These are phyloP conservation scores for Sechiopsis laciniata DNA, from an alignment of 306 rosid genomes.

Conservation along the genomic window DNA sequence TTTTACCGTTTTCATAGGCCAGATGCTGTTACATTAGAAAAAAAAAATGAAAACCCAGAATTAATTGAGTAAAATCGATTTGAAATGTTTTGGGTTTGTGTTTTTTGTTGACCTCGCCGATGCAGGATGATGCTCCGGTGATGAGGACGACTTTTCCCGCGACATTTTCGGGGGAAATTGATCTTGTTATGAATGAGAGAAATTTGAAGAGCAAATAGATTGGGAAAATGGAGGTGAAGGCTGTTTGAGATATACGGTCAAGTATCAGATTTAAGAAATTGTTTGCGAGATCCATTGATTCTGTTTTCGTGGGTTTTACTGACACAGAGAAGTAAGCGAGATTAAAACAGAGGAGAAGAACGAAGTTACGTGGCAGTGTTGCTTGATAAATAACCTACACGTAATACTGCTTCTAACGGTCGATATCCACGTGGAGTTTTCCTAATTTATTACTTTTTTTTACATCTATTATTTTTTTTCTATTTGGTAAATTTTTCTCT, in stretches of 20 bases:
- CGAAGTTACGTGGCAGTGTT: background rate
- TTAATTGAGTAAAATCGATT: background rate
- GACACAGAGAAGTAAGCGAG: no score
- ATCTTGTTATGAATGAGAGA: constrained; percentile 18
- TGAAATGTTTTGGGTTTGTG: background rate
- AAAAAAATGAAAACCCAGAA: background rate
- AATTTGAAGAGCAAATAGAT: constrained; percentile 30
- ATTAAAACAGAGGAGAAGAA: background rate
- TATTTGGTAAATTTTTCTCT: no score
- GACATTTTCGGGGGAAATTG: constrained; percentile 31
- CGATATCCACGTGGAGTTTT: no score
- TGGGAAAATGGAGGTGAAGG: constrained; percentile 25
- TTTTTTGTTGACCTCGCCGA: constrained; percentile 40
- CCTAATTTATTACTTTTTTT: no score
- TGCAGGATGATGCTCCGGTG: constrained; percentile 53
- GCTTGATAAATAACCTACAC: background rate
- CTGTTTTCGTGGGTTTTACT: background rate
- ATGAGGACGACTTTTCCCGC: constrained; percentile 56
- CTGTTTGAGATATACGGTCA: constrained; percentile 24
- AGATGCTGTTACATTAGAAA: constrained; percentile 31
- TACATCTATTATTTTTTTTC: no score
- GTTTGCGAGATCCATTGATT: constrained; percentile 33
- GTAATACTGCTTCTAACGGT: background rate
- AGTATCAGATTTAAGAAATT: constrained; percentile 28
- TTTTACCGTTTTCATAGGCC: constrained; percentile 65